Conservation (phyloP, 345 rosid genomes). For the Aethionema arabicum region DNA sequence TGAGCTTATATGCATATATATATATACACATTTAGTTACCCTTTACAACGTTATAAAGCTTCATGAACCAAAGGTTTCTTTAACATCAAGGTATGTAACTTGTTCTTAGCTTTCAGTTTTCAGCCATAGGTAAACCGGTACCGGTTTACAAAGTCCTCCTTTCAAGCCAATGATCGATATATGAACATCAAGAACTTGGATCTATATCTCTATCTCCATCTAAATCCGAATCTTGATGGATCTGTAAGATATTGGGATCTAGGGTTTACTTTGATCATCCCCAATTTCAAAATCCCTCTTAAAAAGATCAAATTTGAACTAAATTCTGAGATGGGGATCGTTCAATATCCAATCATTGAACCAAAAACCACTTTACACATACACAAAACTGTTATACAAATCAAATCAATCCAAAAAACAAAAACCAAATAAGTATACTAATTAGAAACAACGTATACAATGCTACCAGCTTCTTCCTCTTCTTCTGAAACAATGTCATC, state of each 20-base stretch:
- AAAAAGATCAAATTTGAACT: neutral
- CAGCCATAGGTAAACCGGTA: too few species aligned
- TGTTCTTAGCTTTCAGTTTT: too few species aligned
- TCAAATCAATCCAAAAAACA: constrained; percentile 30
- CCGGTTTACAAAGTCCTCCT: too few species aligned
- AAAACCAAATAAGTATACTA: constrained; percentile 21
- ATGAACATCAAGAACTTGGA: neutral
- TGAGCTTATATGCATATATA: neutral
- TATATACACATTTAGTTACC: neutral
- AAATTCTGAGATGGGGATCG: constrained; percentile 27
- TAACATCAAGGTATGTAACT: neutral
- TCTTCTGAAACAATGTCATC: constrained; percentile 82
- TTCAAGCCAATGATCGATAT: too few species aligned
- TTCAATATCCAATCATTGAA: constrained; percentile 67
- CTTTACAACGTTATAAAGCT: neutral
- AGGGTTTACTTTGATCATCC: neutral
- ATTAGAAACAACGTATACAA: constrained; percentile 27
- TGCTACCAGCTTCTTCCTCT: constrained; percentile 51
- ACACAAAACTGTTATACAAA: constrained; percentile 27
- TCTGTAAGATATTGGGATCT: neutral
- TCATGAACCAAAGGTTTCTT: constrained; percentile 24
- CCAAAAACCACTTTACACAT: constrained; percentile 32
- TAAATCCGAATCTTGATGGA: constrained; percentile 2
- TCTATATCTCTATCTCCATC: too few species aligned
- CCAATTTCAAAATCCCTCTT: neutral